Conservation (phyloP, 257 asterid species). For the Solanum pennellii region DNA sequence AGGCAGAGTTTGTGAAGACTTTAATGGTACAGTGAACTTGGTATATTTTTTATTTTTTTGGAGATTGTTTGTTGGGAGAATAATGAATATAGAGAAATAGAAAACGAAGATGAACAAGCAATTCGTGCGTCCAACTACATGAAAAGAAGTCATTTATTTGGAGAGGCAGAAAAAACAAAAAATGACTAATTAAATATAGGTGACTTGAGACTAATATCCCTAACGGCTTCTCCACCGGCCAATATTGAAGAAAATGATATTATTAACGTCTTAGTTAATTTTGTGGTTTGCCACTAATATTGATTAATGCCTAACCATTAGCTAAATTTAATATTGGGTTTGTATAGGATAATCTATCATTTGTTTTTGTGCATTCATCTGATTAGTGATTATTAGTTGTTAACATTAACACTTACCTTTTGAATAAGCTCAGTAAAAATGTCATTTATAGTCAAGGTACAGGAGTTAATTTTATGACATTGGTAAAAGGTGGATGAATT, state of each 20-base stretch:
- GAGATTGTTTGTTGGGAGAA: neutral
- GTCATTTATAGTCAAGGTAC: neutral
- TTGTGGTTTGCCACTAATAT: neutral
- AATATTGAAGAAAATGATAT: neutral
- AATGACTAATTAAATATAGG: neutral
- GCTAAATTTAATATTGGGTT: neutral
- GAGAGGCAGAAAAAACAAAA: neutral
- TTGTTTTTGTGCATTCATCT: neutral
- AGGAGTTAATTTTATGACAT: neutral
- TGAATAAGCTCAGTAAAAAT: neutral
- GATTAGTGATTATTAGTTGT: neutral
- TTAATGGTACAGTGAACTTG: neutral
- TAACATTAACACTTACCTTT: neutral
- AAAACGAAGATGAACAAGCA: neutral
- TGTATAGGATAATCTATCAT: neutral
- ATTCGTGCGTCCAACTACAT: conserved; percentile 8
- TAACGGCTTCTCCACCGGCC: neutral
- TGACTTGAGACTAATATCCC: neutral
- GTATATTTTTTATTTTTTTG: neutral
- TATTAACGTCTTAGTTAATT: neutral
- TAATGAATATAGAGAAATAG: neutral
- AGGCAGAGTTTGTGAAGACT: neutral
- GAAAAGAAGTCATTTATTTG: neutral
- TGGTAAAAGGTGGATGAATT: neutral
- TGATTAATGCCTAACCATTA: neutral